Conservation (phyloP, 176 grass and related monocot genomes). For the Musa acuminata region DNA sequence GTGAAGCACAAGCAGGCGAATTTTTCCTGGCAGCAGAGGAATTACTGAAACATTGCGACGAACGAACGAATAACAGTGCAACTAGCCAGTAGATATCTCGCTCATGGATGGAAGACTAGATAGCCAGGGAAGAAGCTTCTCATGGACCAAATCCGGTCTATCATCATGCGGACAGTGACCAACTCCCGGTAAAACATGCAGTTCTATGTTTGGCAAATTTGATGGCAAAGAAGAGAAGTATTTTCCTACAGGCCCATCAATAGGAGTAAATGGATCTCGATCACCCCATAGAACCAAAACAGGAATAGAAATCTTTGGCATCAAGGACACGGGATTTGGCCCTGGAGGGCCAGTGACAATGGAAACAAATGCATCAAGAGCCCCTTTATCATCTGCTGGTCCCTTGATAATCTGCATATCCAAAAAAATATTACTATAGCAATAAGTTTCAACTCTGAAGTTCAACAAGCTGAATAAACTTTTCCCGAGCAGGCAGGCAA, state of each 20-base stretch:
- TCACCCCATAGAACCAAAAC: conserved; percentile 78
- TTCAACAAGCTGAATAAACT: background rate
- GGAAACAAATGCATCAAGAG: conserved; percentile 85
- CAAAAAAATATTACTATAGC: conserved; percentile 10
- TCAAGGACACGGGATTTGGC: conserved; percentile 55
- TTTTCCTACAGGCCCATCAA: conserved; percentile 82
- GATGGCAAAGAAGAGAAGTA: conserved; percentile 61
- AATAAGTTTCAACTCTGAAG: background rate
- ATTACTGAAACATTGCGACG: too few species aligned
- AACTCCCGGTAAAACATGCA: conserved; percentile 56
- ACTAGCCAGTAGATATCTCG: conserved; percentile 12
- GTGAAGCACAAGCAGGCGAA: too few species aligned
- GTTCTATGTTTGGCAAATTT: conserved; percentile 44
- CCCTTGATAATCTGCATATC: conserved; percentile 50
- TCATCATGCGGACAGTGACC: conserved; percentile 95
- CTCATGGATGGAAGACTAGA: conserved; percentile 23
- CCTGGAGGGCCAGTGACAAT: conserved; percentile 75
- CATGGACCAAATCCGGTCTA: conserved; percentile 66
- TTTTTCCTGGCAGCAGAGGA: too few species aligned
- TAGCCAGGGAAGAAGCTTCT: conserved; percentile 72
- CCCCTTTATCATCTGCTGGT: conserved; percentile 55
- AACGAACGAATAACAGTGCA: background rate
- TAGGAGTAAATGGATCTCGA: conserved; percentile 75
- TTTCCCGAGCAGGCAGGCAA: background rate
- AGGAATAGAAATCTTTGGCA: conserved; percentile 55